Base-by-base conservation (phyloP, 2,329 filamentous ascomycete genomes). In the Hansfordia pulvinata region DNA sequence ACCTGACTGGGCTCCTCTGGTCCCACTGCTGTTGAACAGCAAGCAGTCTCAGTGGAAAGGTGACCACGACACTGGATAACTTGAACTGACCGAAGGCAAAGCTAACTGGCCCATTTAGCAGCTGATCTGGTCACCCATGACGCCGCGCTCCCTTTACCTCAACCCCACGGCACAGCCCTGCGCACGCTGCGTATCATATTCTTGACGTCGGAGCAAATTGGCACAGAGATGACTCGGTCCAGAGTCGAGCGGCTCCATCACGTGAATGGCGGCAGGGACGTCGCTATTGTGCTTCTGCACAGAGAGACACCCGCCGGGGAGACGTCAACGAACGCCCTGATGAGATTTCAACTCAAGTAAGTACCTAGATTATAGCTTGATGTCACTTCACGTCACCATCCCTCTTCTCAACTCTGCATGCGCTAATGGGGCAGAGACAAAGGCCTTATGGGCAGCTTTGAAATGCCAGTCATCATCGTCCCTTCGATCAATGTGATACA, bases 281-380 rank as follows among this genome's bases (percentile, higher is more conserved):
- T 49, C 8, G 61, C 49, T n/a, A 40, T 64, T 15, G 25, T 69
- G 10, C 57, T 67, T 27, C 43, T 69, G 10, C 35, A 66, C 20
- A 40, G 43, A 20, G 42, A 47, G 4, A 34, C 38, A 9, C 27
- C 33, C 8, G 41, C 36, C 9, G 29, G 47, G n/a, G 30, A 30
- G 16, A 40, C 23, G 21, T 37, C 40, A 17, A 49, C 54, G 37
- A 38, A 43, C 16, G 27, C 40, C 1, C 51, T 62, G 28, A 53
- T 55, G 44, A 44, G 41, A 10, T 40, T 69, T 19, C 62, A 69
- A 27, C 43, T 58, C 25, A 42, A 54, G 59, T 64, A 40, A 36
- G 53, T 31, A 27, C 23, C 17, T 10, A 11, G 18, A n/a, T n/a
- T n/a, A n/a, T 10, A 24, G 22, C 12, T 17, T 12, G 10, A 6